Base-by-base conservation (phyloP, 176 grass and related monocot species). In the Lolium multiflorum region DNA sequence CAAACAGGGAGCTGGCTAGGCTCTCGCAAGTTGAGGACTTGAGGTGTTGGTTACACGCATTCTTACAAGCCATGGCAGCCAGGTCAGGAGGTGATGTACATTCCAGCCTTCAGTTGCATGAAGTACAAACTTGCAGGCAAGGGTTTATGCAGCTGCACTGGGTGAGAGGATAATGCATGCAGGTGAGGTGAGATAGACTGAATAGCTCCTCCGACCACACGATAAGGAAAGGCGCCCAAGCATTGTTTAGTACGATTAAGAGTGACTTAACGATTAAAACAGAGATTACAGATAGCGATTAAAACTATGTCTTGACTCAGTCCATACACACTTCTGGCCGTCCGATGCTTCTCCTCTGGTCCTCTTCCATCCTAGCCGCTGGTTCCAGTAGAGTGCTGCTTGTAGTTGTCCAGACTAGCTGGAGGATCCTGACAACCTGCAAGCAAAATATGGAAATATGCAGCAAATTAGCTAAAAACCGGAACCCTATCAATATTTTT, bases 121-220 rank as follows among this genome's bases (percentile, higher is more conserved):
- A 28, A 28, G 28, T 43, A 56, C 54, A 90, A 51, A 79, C 89
- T 83, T 90, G 80, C 65, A 73, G 74, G 84, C 74, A 87, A 83
- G 11, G 35, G 39, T 74, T 56, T 60, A n/a, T 0, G 61, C 83
- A 82, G 83, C 83, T 82, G 71, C 50, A 7, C 46, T 6, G n/a
- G 49, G 47, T 20, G 6, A 43, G 38, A 14, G 18, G 71, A 80
- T 84, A 86, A 71, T 86, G 49, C 43, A n/a, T 58, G 68, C 76
- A 35, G 87, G 76, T 81, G 87, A 35, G 31, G 31, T 35, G 31
- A 35, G 31, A 35, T 35, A 35, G 31, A 35, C 31, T 35, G 31
- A 35, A 35, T 35, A 35, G 31, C 31, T 35, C 31, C 31, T 35
- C 31, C 31, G 31, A 35, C 31, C 31, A 35, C 31, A 35, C 31